Evolutionary conservation across 305 asterid genomes (phyloP).

Genomic region (Ilex paraguariensis): DNA sequence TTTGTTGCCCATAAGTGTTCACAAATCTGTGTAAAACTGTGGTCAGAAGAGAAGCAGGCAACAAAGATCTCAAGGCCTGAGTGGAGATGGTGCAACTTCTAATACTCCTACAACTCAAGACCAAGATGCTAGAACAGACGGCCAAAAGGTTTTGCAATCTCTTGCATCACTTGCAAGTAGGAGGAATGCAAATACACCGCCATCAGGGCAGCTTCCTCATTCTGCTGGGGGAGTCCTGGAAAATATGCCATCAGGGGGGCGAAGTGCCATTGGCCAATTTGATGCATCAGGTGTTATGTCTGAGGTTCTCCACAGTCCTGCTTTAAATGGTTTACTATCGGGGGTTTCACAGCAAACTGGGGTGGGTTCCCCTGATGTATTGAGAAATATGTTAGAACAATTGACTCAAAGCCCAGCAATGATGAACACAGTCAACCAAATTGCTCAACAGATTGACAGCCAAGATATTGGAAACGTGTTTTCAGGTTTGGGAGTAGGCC

Average conservation of each 20-base stretch:
- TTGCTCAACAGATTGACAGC: constrained; percentile 80
- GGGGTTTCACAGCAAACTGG: constrained; percentile 91
- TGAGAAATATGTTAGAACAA: constrained; percentile 69
- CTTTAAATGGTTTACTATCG: constrained; percentile 57
- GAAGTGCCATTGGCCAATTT: constrained; percentile 25
- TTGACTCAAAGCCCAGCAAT: constrained; percentile 74
- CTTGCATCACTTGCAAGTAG: constrained; percentile 43
- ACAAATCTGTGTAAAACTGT: constrained; percentile 13
- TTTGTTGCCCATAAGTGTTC: constrained; percentile 11
- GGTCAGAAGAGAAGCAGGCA: constrained; percentile 53
- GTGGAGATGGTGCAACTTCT: constrained; percentile 32
- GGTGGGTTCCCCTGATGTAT: constrained; percentile 69
- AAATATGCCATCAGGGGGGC: constrained; percentile 28
- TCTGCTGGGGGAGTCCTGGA: constrained; percentile 23
- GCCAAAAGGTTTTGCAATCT: constrained; percentile 69
- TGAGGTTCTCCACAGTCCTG: constrained; percentile 64
- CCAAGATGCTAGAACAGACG: constrained; percentile 42
- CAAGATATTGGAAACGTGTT: constrained; percentile 74
- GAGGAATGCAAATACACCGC: constrained; percentile 22
- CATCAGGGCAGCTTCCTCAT: constrained; percentile 23
- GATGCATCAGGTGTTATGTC: constrained; percentile 64
- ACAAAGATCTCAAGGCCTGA: constrained; percentile 32
- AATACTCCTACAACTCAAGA: constrained; percentile 22
- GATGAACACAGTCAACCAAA: constrained; percentile 73
- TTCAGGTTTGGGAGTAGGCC: constrained; percentile 46